These are phyloP conservation scores for Fusarium marasasianum DNA, from an alignment of 2,329 filamentous ascomycete species.

Conservation along the genomic window DNA sequence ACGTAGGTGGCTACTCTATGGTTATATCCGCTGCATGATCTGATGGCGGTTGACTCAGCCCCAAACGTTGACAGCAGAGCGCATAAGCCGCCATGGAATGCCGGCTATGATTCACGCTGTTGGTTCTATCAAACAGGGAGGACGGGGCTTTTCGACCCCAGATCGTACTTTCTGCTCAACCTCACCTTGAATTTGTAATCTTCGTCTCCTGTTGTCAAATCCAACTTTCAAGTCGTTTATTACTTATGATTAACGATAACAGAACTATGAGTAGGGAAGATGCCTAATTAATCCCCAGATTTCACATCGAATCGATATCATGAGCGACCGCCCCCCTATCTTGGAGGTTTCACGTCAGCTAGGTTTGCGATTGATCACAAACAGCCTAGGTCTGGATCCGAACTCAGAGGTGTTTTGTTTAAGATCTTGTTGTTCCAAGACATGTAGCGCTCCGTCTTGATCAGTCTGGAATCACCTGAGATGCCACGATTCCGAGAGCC, in stretches of 20 bases:
- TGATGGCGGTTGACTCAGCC: neutral
- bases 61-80: neutral
- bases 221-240: neutral
- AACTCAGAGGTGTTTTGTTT: neutral
- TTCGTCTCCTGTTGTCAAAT: fast-evolving
- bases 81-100: neutral
- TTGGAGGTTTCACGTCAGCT: too few relatives aligned
- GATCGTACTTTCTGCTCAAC: neutral
- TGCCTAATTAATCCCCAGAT: fast-evolving
- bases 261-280: neutral
- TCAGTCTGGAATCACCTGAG: neutral
- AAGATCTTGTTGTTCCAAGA: neutral
- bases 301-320: neutral
- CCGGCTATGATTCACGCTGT: neutral
- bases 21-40: neutral
- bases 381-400: neutral
- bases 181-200: neutral
- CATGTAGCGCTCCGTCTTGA: neutral
- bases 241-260: too few relatives aligned
- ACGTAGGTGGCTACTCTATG: neutral
- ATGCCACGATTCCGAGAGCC: neutral
- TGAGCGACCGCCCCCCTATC: neutral
- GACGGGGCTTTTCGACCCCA: too few relatives aligned
- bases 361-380: neutral
- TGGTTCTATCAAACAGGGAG: neutral